A percentile compares a stretch with the other conserved stretches of the same genome.
These are phyloP conservation scores for Asterophora lycoperdoides DNA, from an alignment of 768 basidiomycete genomes.

Conservation along the genomic window DNA sequence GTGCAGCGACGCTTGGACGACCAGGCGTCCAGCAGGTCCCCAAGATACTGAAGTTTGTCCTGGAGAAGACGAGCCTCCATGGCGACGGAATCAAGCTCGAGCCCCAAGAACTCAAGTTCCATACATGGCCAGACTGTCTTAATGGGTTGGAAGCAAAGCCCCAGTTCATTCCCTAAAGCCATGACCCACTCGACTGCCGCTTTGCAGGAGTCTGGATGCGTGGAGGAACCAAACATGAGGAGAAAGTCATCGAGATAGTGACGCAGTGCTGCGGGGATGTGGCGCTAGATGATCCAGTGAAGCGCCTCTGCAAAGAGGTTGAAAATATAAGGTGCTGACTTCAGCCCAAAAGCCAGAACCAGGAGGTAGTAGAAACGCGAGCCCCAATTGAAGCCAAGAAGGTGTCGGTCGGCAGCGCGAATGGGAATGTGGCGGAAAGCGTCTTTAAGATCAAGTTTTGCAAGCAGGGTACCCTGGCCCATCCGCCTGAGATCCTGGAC, in stretches of 20 bases:
- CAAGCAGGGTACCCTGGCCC: constrained; percentile 26
- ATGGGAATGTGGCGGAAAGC: constrained; percentile 36
- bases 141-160: constrained; percentile 25
- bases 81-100: constrained; percentile 14
- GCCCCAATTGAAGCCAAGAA: constrained; percentile 30
- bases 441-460: constrained; percentile 34
- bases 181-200: constrained; percentile 20
- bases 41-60: constrained; percentile 26
- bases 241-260: constrained; percentile 18
- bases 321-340: constrained; percentile 34
- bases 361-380: constrained; percentile 24
- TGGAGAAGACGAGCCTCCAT: constrained; percentile 33
- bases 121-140: constrained; percentile 25
- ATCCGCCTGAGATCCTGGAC: constrained; percentile 18
- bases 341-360: constrained; percentile 30
- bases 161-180: constrained; percentile 14
- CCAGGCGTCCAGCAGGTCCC: constrained; percentile 22
- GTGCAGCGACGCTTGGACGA: constrained; percentile 11
- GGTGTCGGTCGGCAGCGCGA: constrained; percentile 25
- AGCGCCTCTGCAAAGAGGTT: constrained; percentile 36
- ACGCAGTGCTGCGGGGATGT: constrained; percentile 4
- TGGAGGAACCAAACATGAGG: constrained; percentile 22
- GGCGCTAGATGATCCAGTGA: constrained; percentile 34
- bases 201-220: constrained; percentile 20
- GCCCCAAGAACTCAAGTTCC: constrained; percentile 22